phyloP scores from a whole-genome alignment of 169 alveolate species.

The Sarcocystis neurona region DNA sequence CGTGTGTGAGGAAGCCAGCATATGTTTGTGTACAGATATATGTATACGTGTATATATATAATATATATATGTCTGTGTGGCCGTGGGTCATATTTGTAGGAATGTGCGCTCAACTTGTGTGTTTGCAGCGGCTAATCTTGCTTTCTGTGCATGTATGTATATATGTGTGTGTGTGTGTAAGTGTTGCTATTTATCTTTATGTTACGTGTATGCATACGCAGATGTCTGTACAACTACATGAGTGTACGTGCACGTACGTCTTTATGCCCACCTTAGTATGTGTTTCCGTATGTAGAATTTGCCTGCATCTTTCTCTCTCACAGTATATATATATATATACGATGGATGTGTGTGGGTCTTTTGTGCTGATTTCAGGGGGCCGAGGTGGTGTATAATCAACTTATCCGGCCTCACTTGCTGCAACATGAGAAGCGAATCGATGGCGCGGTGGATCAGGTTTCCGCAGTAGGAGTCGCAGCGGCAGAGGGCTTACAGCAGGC shows the following conservation, averaged over 20 bases:
- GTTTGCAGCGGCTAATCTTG: background rate
- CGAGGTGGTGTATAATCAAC: conserved; percentile 67
- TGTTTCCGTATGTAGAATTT: background rate
- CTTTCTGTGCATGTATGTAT: too few species aligned
- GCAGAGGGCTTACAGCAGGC: conserved; percentile 48
- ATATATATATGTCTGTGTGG: too few species aligned
- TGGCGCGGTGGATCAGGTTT: conserved; percentile 62
- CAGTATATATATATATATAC: background rate
- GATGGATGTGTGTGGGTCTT: background rate
- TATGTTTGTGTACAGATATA: too few species aligned
- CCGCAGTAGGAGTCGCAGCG: conserved; percentile 35
- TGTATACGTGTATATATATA: too few species aligned
- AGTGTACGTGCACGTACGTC: background rate
- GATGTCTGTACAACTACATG: background rate
- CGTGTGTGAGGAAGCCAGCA: too few species aligned
- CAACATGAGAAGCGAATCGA: conserved; percentile 73
- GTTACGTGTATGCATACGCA: background rate
- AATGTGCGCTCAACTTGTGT: too few species aligned
- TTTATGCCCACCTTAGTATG: too few species aligned
- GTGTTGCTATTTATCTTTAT: too few species aligned
- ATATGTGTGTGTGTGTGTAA: too few species aligned
- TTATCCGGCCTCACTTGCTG: conserved; percentile 72
- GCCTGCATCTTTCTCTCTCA: background rate
- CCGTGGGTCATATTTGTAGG: too few species aligned
- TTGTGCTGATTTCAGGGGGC: conserved; percentile 70